phyloP scores from a whole-genome alignment of 371 early-diverging fungal species.

The Zychaea mexicana region DNA sequence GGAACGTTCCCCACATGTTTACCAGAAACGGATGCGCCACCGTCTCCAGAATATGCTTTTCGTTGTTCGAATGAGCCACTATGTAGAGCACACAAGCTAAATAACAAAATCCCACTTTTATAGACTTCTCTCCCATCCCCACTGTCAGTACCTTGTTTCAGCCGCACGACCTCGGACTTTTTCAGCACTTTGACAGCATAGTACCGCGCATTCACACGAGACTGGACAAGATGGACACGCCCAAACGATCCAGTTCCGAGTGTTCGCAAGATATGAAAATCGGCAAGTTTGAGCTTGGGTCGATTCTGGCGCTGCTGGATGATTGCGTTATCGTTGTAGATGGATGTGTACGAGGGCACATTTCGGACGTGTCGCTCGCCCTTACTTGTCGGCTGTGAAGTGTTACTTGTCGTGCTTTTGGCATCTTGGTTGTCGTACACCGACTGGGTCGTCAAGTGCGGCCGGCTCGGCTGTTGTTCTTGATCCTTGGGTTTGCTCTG shows the following conservation, averaged over 20 bases:
- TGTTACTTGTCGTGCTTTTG: background rate
- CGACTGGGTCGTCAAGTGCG: slow-evolving; percentile 8
- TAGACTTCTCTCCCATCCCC: too few relatives aligned
- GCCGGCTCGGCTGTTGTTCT: background rate
- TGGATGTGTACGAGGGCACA: slow-evolving; percentile 18
- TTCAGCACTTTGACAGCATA: slow-evolving; percentile 98
- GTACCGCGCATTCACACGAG: slow-evolving; percentile 73
- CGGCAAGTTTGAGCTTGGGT: slow-evolving; percentile 64
- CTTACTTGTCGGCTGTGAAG: background rate
- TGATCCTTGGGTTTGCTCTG: background rate
- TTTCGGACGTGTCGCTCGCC: background rate
- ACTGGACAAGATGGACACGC: slow-evolving; percentile 91
- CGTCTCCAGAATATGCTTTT: slow-evolving; percentile 90
- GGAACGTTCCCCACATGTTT: slow-evolving; percentile 86
- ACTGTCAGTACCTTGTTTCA: slow-evolving; percentile 88
- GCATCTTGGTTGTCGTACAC: slow-evolving; percentile 7
- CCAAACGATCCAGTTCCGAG: slow-evolving; percentile 99
- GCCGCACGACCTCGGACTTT: slow-evolving; percentile 91
- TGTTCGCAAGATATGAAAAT: slow-evolving; percentile 75
- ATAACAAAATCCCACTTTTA: too few relatives aligned
- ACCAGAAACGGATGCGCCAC: slow-evolving; percentile 95
- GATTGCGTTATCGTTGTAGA: slow-evolving; percentile 35
- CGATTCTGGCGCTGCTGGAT: slow-evolving; percentile 38
- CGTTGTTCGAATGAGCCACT: slow-evolving; percentile 97
- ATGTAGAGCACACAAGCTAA: too few relatives aligned